Evolutionary conservation across 1,284 basidiomycete species (phyloP), one percentile per base, ranked within the genome.

Genomic region (Nidula niveotomentosa): DNA sequence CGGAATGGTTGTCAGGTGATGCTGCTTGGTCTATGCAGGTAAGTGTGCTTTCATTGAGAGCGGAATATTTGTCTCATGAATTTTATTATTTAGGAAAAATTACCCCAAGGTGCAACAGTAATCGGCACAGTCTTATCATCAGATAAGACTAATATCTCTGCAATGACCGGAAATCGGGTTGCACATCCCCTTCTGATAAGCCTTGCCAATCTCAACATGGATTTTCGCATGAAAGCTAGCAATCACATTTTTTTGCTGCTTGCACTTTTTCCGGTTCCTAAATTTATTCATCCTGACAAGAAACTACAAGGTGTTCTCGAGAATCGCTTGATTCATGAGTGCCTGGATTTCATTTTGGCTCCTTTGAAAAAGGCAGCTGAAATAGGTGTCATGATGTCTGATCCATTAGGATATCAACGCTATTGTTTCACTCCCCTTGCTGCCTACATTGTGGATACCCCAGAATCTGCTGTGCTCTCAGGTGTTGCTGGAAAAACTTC

Each of bases 151-250:
- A 64, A 62, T 18, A 65, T 74, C 2, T 67, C 69, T 2, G 57
- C 60, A 2, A 65, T 68, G 58, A 71, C 68, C 6, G 69, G 72
- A 3, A 61, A 68, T 39, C 55, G 55, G 10, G 45, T 55, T 1
- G 66, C 68, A 0, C 69, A 76, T 52, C 72, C 70, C 0, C 53
- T 74, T 7, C 60, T 75, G 6, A 61, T 74, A 46, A n/a, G n/a
- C n/a, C n/a, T n/a, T n/a, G n/a, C n/a, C n/a, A n/a, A n/a, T n/a
- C n/a, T n/a, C n/a, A n/a, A 60, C n/a, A 65, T 62, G 60, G 60
- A 63, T 18, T 57, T 70, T 47, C 57, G 63, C 2, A 65, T 61
- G 46, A 75, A 74, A 49, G 59, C 62, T 5, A 65, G 61, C 0
- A 62, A 62, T 13, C 62, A 71, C 54, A 58, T 62, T 0, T 72